These are phyloP conservation scores for Crithidia brevicula DNA, from an alignment of 208 protist genomes.

Conservation along the genomic window DNA sequence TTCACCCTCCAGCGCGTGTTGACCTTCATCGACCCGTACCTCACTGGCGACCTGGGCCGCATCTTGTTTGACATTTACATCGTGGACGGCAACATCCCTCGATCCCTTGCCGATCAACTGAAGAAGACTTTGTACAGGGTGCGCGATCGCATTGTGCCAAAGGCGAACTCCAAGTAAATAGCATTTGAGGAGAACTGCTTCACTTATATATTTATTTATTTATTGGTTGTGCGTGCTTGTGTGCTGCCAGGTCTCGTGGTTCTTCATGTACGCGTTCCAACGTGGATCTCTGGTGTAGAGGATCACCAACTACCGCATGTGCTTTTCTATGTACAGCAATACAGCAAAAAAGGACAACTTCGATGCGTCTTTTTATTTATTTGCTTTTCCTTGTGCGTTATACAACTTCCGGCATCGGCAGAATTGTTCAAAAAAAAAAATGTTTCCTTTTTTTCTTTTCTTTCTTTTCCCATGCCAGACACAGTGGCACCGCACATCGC, in stretches of 20 bases:
- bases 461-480: conserved; percentile 8
- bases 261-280: too few relatives aligned
- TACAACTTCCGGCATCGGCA: too few relatives aligned
- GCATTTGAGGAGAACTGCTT: too few relatives aligned
- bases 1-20: conserved; percentile 49
- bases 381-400: conserved; percentile 18
- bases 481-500: too few relatives aligned
- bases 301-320: too few relatives aligned
- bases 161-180: conserved; percentile 1
- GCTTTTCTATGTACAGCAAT: too few relatives aligned
- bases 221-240: too few relatives aligned
- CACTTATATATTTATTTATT: too few relatives aligned
- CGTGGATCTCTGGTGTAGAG: too few relatives aligned
- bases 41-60: conserved; percentile 39
- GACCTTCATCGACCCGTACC: conserved; percentile 60
- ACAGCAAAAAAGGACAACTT: too few relatives aligned
- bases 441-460: background rate
- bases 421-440: too few relatives aligned
- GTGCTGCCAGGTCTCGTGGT: too few relatives aligned
- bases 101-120: conserved; percentile 32
- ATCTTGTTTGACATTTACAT: conserved; percentile 57
- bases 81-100: conserved; percentile 36
- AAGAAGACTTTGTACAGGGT: conserved; percentile 40
- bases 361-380: background rate
- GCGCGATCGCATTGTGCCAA: conserved; percentile 6